Evolutionary conservation across 2,329 filamentous ascomycete genomes (phyloP), one percentile per base, ranked within the genome.

Genomic region (Parafenestella ontariensis): DNA sequence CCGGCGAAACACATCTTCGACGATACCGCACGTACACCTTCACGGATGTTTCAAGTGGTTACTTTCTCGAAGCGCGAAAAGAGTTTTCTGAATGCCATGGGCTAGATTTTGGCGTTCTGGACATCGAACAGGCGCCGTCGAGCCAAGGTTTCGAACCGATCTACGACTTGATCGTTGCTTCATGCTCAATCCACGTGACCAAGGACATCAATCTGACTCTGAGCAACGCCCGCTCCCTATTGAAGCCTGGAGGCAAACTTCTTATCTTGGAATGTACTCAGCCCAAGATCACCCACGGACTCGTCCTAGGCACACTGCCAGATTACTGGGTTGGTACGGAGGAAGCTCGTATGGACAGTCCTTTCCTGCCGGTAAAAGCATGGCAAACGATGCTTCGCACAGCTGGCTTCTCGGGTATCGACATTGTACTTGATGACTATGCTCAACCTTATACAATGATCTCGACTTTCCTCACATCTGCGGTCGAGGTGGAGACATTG

Each of bases 221-320:
- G 4, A 17, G 10, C 21, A 64, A 70, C 48, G 28, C 23, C 8
- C 40, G 58, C 9, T 60, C 49, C 13, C 49, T 73, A 6, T 54
- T 72, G 1, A 61, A 61, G 23, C 77, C 81, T 0, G 79, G 76
- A 2, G 82, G 82, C 1, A 76, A 78, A 41, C 62, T 85, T 0
- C 26, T 83, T 3, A 26, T 82, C 0, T 49, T 77, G 5, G 82
- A 84, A 54, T n/a, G n/a, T 15, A 61, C 50, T 23, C n/a, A 48
- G 11, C 40, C 20, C 10, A 6, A 17, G 23, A 23, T 15, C 4
- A n/a, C 36, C 1, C 17, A 18, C 23, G 47, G 46, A 20, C 20
- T 62, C 5, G 29, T 56, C 11, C 23, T 57, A 3, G 59, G 59
- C 3, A 46, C 50, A 3, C 45, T 58, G 5, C 72, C 58, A 24